Evolutionary conservation across 306 rosid species (phyloP), one percentile per base, ranked within the genome.

Genomic region (Cotoneaster glaucophyllus): DNA sequence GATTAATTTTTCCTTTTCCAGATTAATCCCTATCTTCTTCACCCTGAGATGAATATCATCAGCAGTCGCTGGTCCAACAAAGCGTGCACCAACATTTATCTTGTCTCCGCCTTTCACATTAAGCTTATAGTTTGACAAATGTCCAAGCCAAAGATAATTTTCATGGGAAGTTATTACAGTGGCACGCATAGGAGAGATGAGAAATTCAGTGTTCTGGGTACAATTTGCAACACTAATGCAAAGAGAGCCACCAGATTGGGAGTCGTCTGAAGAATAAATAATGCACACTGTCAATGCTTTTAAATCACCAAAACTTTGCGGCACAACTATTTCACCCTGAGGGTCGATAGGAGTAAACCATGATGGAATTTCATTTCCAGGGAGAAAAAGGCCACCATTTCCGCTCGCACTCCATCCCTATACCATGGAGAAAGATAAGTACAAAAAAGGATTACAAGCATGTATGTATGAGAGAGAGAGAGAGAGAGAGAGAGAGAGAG

Each of bases 371-470:
- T 6, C 37, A 5, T 32, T 41, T 17, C 74, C 82, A 6, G 61
- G 85, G 32, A 74, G 34, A 69, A 31, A 74, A 62, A 75, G 8
- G 8, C 62, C 77, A 6, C 24, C 29, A 29, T n/a, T 41, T 31
- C 31, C 65, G 14, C 29, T 11, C 2, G 32, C 13, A 5, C 8
- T 3, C 63, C 72, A 73, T 68, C 34, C 77, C 85, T 82, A 44
- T 50, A 73, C 9, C 14, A 81, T 11, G 4, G 80, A 11, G 0
- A 4, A 31, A 43, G 25, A 13, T 4, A 0, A 1, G 1, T 11
- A 1, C 25, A 4, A 25, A 3, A 24, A 24, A 26, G 8, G 14
- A n/a, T n/a, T n/a, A n/a, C n/a, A n/a, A n/a, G n/a, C n/a, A n/a
- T n/a, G n/a, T n/a, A n/a, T n/a, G n/a, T n/a, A n/a, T n/a, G n/a